These are phyloP conservation scores for Barnettozyma sp. DNA, from an alignment of 805 yeast genomes.

Conservation along the genomic window DNA sequence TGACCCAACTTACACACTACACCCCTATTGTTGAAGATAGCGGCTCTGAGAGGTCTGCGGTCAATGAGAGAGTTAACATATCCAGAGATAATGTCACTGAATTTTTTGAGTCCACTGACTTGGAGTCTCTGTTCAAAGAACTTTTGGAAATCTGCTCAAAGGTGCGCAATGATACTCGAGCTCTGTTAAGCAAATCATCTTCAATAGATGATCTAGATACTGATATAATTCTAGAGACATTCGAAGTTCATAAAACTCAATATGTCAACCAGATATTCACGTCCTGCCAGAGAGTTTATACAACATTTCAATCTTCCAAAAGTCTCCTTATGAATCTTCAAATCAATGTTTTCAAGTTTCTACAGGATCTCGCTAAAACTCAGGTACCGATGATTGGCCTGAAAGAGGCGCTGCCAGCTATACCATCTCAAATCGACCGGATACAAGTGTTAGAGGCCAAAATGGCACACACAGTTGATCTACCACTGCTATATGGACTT, in stretches of 20 bases:
- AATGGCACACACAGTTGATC: constrained; percentile 43
- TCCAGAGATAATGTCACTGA: constrained; percentile 33
- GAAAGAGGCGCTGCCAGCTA: constrained; percentile 20
- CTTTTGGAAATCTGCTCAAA: constrained; percentile 15
- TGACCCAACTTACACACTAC: constrained; percentile 24
- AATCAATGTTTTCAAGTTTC: constrained; percentile 9
- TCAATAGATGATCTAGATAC: constrained; percentile 16
- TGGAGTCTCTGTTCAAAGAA: constrained; percentile 15
- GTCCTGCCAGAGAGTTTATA: constrained; percentile 30
- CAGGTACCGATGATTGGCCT: constrained; percentile 19
- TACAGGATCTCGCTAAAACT: constrained; percentile 15
- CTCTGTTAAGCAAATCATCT: constrained; percentile 13
- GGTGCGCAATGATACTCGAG: constrained; percentile 21
- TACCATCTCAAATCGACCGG: constrained; percentile 16
- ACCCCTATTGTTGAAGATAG: constrained; percentile 32
- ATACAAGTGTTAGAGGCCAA: constrained; percentile 22
- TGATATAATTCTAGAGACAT: constrained; percentile 20
- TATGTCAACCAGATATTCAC: constrained; percentile 28
- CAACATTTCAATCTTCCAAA: constrained; percentile 28
- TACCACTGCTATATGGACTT: constrained; percentile 70
- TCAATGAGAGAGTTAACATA: constrained; percentile 37
- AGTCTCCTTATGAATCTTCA: constrained; percentile 28
- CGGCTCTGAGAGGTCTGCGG: constrained; percentile 28
- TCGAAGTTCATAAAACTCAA: constrained; percentile 22
- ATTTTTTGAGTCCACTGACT: constrained; percentile 21